Conservation (phyloP, 108 stramenopile genomes). For the Skeletonema costatum region DNA sequence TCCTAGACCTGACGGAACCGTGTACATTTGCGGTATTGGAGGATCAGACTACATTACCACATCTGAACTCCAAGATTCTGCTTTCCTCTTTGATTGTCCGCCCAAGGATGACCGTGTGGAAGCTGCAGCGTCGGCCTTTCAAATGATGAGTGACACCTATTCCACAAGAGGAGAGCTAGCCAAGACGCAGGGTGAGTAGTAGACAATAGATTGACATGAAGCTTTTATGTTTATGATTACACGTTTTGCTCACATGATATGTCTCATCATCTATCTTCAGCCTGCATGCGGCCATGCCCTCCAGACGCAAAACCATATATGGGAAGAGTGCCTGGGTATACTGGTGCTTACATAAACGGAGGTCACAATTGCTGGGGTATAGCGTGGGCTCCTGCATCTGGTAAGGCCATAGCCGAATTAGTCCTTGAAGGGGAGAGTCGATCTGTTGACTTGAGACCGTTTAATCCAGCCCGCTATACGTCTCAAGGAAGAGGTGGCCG, state of each 20-base stretch:
- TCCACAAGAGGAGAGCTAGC: conserved; percentile 59
- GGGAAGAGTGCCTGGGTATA: conserved; percentile 81
- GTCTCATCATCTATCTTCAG: not conserved
- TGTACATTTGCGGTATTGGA: conserved; percentile 97
- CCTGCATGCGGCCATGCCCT: conserved; percentile 79
- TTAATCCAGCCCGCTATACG: conserved; percentile 79
- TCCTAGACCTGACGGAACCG: conserved; percentile 80
- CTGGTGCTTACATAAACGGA: conserved; percentile 89
- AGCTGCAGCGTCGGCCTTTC: conserved; percentile 77
- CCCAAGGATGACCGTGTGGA: conserved; percentile 81
- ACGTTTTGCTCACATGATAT: no score
- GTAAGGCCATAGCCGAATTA: conserved; percentile 87
- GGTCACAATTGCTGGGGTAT: conserved; percentile 99
- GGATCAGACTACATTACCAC: conserved; percentile 91
- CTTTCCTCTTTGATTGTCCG: conserved; percentile 66
- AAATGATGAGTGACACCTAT: conserved; percentile 72
- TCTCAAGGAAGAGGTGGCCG: conserved; percentile 52
- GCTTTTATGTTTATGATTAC: no score
- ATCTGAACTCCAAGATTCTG: conserved; percentile 81
- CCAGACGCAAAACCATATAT: conserved; percentile 94
- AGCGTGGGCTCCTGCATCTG: conserved; percentile 94
- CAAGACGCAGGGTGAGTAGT: conserved; percentile 10
- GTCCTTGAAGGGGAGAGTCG: conserved; percentile 71
- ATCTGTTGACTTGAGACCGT: conserved; percentile 64
- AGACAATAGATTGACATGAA: no score